These are phyloP conservation scores for Ophiocordyceps camponoti-leonardi DNA, from an alignment of 2,329 filamentous ascomycete species.

Conservation along the genomic window DNA sequence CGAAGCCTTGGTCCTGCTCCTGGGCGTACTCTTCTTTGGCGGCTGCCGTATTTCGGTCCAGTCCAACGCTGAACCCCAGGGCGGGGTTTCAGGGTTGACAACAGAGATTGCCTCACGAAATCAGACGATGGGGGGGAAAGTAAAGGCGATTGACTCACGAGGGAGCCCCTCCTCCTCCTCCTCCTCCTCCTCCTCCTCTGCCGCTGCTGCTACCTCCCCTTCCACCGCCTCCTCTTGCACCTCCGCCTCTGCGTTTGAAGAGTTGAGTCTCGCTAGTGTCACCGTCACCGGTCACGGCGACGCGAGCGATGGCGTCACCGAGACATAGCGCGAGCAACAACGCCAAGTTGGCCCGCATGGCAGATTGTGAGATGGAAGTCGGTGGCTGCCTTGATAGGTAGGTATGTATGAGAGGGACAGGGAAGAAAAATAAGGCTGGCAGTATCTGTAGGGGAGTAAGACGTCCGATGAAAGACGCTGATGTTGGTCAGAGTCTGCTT, in stretches of 20 bases:
- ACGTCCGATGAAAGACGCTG: too few relatives aligned
- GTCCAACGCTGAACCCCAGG: too few relatives aligned
- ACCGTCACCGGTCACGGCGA: not conserved
- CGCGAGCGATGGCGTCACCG: not conserved
- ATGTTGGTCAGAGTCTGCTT: too few relatives aligned
- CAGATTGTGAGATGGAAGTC: not conserved
- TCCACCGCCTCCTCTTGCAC: not conserved
- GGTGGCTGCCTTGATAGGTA: too few relatives aligned
- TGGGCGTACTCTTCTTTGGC: not conserved
- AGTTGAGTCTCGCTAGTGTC: not conserved
- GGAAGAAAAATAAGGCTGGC: too few relatives aligned
- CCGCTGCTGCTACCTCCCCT: not conserved
- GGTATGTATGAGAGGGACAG: too few relatives aligned
- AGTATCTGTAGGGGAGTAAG: too few relatives aligned
- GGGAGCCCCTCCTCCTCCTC: not conserved
- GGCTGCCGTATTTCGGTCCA: not conserved
- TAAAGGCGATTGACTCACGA: not conserved
- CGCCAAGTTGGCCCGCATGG: not conserved
- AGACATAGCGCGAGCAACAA: not conserved
- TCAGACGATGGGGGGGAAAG: not conserved
- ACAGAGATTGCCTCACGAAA: not conserved
- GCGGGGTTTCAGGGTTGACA: too few relatives aligned
- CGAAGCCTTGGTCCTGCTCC: too few relatives aligned
- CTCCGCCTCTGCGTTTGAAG: not conserved
- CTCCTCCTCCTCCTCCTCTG: not conserved